A percentile compares a stretch with the other conserved stretches of the same genome.
These are phyloP conservation scores for Aspergillus sp. DNA, from an alignment of 2,329 filamentous ascomycete genomes.

Conservation along the genomic window DNA sequence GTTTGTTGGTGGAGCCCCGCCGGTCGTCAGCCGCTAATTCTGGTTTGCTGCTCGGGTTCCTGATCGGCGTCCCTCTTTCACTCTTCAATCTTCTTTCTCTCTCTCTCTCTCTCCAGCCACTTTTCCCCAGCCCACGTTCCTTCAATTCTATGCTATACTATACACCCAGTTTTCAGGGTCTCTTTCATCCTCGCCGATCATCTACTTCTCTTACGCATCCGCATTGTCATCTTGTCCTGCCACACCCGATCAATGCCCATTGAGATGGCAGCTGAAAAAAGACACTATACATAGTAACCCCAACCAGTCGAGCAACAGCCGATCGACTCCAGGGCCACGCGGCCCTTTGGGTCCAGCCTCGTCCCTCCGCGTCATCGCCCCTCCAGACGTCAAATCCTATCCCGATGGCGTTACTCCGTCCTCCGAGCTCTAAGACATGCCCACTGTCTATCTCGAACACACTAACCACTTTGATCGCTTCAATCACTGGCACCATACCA, in stretches of 20 bases:
- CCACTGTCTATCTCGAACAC: neutral
- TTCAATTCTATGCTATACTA: neutral
- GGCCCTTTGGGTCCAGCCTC: constrained; percentile 8
- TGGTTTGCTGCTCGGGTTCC: neutral
- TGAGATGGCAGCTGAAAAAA: neutral
- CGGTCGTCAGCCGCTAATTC: neutral
- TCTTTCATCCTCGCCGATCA: neutral
- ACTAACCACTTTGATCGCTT: neutral
- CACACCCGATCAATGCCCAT: neutral
- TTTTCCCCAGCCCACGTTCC: neutral
- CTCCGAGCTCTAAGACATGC: neutral
- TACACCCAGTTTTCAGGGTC: neutral
- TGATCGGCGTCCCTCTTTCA: neutral
- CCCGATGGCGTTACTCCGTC: neutral
- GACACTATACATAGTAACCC: neutral
- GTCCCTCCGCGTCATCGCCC: constrained; percentile 11
- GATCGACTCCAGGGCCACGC: constrained; percentile 7
- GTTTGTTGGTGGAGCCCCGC: neutral
- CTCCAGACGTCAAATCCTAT: constrained; percentile 3
- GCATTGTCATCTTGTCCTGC: too few species aligned
- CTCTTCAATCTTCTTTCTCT: neutral
- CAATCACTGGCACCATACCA: neutral
- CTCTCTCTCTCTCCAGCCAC: neutral
- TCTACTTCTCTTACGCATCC: neutral
- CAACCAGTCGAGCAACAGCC: neutral